Conservation (phyloP, 2,329 filamentous ascomycete genomes). For the Pyricularia sp. region DNA sequence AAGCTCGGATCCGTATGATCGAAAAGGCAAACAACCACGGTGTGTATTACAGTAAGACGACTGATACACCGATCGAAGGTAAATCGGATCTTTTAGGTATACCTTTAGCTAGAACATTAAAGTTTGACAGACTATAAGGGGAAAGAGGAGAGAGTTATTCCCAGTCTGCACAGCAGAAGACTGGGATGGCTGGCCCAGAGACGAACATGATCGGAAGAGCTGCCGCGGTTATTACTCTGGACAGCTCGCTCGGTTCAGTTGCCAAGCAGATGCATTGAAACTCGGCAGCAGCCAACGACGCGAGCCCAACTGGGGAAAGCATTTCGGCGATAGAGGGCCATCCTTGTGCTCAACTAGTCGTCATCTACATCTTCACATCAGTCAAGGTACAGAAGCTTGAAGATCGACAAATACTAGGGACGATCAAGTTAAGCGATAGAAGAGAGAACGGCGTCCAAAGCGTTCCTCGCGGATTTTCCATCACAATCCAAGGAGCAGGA, state of each 20-base stretch:
- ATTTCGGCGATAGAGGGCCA: not conserved
- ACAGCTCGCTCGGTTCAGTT: not conserved
- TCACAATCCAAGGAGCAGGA: not conserved
- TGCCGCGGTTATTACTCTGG: not conserved
- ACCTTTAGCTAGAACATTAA: not conserved
- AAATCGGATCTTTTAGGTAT: not conserved
- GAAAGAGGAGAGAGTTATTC: not conserved
- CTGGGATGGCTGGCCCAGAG: not conserved
- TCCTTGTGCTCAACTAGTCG: not conserved
- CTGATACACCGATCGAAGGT: not conserved
- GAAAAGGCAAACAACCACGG: not conserved
- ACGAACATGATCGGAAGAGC: not conserved
- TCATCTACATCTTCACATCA: not conserved
- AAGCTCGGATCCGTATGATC: not conserved
- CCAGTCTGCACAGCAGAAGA: not conserved
- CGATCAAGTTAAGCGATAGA: not conserved
- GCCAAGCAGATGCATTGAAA: not conserved
- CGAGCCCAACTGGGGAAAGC: not conserved
- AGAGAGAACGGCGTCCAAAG: not conserved
- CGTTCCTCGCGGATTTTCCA: not conserved
- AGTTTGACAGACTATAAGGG: not conserved
- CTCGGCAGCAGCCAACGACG: not conserved
- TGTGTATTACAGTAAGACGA: not conserved
- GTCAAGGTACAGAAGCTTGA: not conserved
- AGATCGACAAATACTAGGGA: not conserved